These are phyloP conservation scores for Erodium chrysanthum DNA, from an alignment of 441 rosid species.

Conservation along the genomic window DNA sequence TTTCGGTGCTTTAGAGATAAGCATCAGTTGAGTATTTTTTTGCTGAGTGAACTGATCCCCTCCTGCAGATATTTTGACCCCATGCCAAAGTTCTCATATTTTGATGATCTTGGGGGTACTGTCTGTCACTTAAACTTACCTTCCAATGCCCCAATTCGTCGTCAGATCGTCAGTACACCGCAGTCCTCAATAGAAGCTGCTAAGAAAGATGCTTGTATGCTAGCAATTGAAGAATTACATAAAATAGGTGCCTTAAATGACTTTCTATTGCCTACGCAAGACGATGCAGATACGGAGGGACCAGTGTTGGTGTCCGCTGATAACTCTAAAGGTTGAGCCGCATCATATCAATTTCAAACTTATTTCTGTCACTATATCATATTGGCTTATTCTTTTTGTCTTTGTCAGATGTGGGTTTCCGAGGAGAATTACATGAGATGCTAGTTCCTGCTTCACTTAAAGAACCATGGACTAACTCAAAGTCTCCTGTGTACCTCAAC, in stretches of 20 bases:
- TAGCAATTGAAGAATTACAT: conserved; percentile 78
- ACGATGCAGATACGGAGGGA: conserved; percentile 37
- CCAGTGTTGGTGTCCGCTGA: conserved; percentile 26
- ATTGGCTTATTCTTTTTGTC: conserved; percentile 14
- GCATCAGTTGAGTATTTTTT: conserved; percentile 7
- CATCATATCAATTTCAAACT: conserved; percentile 13
- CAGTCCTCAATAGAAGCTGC: conserved; percentile 70
- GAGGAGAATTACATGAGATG: conserved; percentile 73
- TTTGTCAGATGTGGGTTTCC: conserved; percentile 44
- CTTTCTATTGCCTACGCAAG: conserved; percentile 49
- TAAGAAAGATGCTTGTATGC: conserved; percentile 73
- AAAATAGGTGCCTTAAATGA: conserved; percentile 63
- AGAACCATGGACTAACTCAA: conserved; percentile 43
- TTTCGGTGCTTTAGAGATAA: background rate
- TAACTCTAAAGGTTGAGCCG: conserved; percentile 44
- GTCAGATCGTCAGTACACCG: conserved; percentile 45
- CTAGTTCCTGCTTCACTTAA: conserved; percentile 53
- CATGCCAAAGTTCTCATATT: conserved; percentile 60
- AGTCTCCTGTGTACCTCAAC: conserved; percentile 35
- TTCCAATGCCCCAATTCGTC: conserved; percentile 68
- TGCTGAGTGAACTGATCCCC: conserved; percentile 1
- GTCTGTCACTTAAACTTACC: conserved; percentile 67
- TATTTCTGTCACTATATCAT: conserved; percentile 1
- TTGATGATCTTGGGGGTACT: conserved; percentile 63
- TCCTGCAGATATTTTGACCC: conserved; percentile 73